These are phyloP conservation scores for Escallonia rubra DNA, from an alignment of 129 eudicot species.

Conservation along the genomic window DNA sequence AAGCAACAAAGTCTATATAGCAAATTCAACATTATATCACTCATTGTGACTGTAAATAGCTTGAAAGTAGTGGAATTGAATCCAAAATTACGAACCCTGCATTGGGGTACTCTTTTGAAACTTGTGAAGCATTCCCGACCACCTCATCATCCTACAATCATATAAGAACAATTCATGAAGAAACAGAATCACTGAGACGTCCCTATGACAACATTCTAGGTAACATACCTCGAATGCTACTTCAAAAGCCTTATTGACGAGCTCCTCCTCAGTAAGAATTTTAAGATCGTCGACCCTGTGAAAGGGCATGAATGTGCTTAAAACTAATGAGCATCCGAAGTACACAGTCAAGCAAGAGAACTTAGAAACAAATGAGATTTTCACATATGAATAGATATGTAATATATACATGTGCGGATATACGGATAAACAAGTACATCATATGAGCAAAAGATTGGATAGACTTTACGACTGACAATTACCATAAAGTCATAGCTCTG, in stretches of 20 bases:
- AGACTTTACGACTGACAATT: too few relatives aligned
- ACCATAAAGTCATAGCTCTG: too few relatives aligned
- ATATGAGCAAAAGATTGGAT: too few relatives aligned
- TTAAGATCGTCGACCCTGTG: constrained; percentile 71
- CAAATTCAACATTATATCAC: too few relatives aligned
- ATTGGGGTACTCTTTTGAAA: constrained; percentile 26
- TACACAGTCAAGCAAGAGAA: neutral
- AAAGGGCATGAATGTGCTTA: constrained; percentile 4
- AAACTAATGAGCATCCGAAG: neutral
- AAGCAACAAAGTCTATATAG: too few relatives aligned
- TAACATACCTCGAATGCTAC: constrained; percentile 58
- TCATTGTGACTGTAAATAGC: too few relatives aligned
- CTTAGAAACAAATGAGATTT: too few relatives aligned
- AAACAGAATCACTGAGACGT: neutral
- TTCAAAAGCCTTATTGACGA: constrained; percentile 62
- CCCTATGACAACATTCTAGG: neutral
- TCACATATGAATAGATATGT: too few relatives aligned
- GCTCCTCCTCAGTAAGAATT: constrained; percentile 61
- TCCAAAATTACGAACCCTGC: constrained; percentile 25
- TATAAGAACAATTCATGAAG: neutral
- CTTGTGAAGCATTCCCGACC: constrained; percentile 25
- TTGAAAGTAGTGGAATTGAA: too few relatives aligned
- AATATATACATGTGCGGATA: too few relatives aligned
- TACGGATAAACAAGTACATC: too few relatives aligned
- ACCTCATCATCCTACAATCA: constrained; percentile 34